Base-by-base conservation (phyloP, 73 alveolate species). In the Tetrahymena borealis region DNA sequence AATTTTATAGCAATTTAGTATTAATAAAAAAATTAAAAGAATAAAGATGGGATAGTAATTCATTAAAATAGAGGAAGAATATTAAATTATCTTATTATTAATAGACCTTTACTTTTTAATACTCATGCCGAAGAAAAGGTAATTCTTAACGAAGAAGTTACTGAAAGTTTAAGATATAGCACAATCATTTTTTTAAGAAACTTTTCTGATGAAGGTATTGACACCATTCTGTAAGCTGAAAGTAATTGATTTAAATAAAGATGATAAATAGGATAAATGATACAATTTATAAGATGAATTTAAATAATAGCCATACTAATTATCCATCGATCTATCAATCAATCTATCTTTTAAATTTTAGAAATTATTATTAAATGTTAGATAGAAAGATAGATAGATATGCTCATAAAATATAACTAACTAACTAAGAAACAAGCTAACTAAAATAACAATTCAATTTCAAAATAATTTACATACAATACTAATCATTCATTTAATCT, bases 171-270 rank as follows among this genome's bases (percentile, higher is more conserved):
- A n/a, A 60, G 85, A 16, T 60, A 60, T 35, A 60, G 85, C 16
- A 28, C 85, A 15, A 93, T 93, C n/a, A 93, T 40, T n/a, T 93
- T 93, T 90, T 40, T 93, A 24, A 93, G 91, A 40, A 39, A 90
- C 91, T 93, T 93, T 85, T 91, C 95, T 36, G 95, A 93, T 41
- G 95, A 93, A 41, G 95, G 93, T 38, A 93, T 93, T 3, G 91
- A 92, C 79, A 92, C 90, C 35, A 93, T 93, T 31, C 90, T 93
- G 90, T 40, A 93, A 41, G 95, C 90, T 13, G 95, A 93, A 35
- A 92, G 93, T 18, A 79, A 90, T 0, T 39, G 33, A 36, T 77
- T 79, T 40, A 3, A 79, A 60, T 78, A 35, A 39, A 79, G 79
- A 32, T 79, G 40, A 90, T 37, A 33, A 39, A 78, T 91, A 5